These are phyloP conservation scores for Plasmodium malariae DNA, from an alignment of 169 alveolate genomes.

Conservation along the genomic window DNA sequence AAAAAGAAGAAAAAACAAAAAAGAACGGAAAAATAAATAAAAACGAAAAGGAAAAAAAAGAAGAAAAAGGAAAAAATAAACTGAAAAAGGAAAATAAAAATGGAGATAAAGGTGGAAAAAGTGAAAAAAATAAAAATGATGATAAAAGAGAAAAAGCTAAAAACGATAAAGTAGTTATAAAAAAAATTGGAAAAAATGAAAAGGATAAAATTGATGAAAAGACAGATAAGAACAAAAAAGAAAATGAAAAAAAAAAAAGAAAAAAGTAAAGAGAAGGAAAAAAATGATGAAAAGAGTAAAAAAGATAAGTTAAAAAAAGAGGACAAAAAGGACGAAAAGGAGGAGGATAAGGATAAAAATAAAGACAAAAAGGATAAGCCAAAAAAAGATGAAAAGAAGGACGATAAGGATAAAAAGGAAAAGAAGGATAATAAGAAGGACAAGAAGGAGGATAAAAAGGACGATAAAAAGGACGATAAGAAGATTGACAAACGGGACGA, in stretches of 20 bases:
- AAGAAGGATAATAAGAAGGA: slow-evolving; percentile 33
- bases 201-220: slow-evolving; percentile 16
- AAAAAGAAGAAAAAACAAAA: slow-evolving; percentile 32
- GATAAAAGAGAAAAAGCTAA: slow-evolving; percentile 21
- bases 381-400: slow-evolving; percentile 15
- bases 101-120: slow-evolving; percentile 22
- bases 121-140: slow-evolving; percentile 9
- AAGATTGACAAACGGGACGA: slow-evolving; percentile 9
- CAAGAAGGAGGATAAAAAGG: slow-evolving; percentile 8
- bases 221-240: slow-evolving; percentile 7
- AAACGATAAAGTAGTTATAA: slow-evolving; percentile 11
- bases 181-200: slow-evolving; percentile 4
- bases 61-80: slow-evolving; percentile 12
- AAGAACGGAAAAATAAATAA: slow-evolving; percentile 14
- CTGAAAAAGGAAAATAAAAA: slow-evolving; percentile 26
- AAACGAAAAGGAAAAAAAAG: slow-evolving; percentile 22
- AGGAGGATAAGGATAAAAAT: slow-evolving; percentile 5
- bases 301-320: slow-evolving; percentile 1
- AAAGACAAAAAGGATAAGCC: slow-evolving; percentile 11
- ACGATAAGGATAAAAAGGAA: slow-evolving; percentile 2
- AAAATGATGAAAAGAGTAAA: background rate
- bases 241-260: slow-evolving; percentile 5
- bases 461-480: background rate
- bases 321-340: slow-evolving; percentile 29
- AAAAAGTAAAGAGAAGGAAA: background rate